Base-by-base conservation (phyloP, 176 grass and related monocot species). In the Otatea glauca region DNA sequence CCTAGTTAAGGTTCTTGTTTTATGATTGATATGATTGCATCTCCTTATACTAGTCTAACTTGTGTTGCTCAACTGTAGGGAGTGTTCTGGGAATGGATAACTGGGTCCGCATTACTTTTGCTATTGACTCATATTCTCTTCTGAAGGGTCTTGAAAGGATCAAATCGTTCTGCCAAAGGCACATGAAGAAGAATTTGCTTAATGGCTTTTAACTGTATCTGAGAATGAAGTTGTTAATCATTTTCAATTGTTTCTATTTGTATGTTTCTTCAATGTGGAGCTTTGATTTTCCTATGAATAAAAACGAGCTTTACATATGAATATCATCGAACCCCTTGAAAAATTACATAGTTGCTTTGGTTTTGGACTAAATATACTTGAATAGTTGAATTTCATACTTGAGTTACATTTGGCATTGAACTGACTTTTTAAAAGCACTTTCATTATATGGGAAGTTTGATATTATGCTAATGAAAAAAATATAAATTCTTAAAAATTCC, bases 31-130 rank as follows among this genome's bases (percentile, higher is more conserved):
- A 20, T 18, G n/a, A 14, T 10, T 63, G 37, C 16, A 34, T 49
- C 6, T 11, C 21, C 23, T 63, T 7, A 7, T 21, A 5, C 7
- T 71, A 11, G 3, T 23, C 21, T 39, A 21, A 66, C 42, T 2
- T 48, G 3, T 50, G 16, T 42, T 38, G 8, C 27, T 29, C 20
- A 18, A 74, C 60, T 41, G 48, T 8, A 90, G 88, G 84, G 38
- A 86, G 83, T 83, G 88, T 90, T 38, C n/a, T 90, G 0, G 88
- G 88, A 77, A 86, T 90, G 88, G 55, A 78, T 20, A 86, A 90
- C 13, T 90, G 88, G 88, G 29, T 86, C 1, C 88, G 88, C 1
- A 78, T 90, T 82, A 90, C 88, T 14, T 90, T 90, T 65, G 88
- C 88, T n/a, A 83, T 86, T 20, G 79, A 83, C 59, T 65, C 84